Percentiles rank a stretch among this genome's conserved stretches.
phyloP scores from a whole-genome alignment of 2,329 filamentous ascomycete species.

The Scytalidium lignicola region DNA sequence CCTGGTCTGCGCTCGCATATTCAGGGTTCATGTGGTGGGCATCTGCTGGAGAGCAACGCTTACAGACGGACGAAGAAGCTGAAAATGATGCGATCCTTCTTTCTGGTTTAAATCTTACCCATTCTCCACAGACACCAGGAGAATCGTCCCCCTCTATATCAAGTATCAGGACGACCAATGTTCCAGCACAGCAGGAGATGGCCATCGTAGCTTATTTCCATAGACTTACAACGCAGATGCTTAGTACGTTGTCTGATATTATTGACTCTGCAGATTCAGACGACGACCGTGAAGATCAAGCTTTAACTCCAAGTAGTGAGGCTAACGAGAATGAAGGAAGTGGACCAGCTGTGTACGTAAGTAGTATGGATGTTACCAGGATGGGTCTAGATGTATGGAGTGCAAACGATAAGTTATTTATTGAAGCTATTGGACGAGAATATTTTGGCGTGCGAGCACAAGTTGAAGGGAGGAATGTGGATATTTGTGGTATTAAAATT shows the following conservation, averaged over 20 bases:
- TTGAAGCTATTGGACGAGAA: constrained; percentile 53
- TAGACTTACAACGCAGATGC: constrained; percentile 61
- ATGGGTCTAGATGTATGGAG: constrained; percentile 82
- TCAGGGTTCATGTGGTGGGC: constrained; percentile 89
- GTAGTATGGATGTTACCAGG: constrained; percentile 57
- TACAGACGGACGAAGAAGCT: constrained; percentile 56
- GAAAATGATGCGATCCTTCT: constrained; percentile 50
- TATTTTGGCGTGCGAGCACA: constrained; percentile 63
- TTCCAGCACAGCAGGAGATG: constrained; percentile 50
- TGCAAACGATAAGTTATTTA: constrained; percentile 61
- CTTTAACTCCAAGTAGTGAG: constrained; percentile 36
- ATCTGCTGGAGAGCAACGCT: constrained; percentile 68
- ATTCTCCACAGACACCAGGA: constrained; percentile 18
- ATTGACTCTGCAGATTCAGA: constrained; percentile 41
- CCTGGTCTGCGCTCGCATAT: constrained; percentile 72
- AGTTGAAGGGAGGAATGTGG: constrained; percentile 64
- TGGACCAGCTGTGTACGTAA: constrained; percentile 43
- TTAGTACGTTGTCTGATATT: constrained; percentile 57
- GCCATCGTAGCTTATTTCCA: constrained; percentile 79
- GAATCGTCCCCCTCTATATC: constrained; percentile 34
- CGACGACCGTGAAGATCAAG: constrained; percentile 29
- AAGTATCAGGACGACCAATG: constrained; percentile 3
- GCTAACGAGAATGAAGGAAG: constrained; percentile 20
- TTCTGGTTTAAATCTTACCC: constrained; percentile 39
- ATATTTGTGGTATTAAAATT: constrained; percentile 69